A percentile compares a stretch with the other conserved stretches of the same genome.
These are phyloP conservation scores for Schrenkiella parvula DNA, from an alignment of 345 rosid genomes.

Conservation along the genomic window DNA sequence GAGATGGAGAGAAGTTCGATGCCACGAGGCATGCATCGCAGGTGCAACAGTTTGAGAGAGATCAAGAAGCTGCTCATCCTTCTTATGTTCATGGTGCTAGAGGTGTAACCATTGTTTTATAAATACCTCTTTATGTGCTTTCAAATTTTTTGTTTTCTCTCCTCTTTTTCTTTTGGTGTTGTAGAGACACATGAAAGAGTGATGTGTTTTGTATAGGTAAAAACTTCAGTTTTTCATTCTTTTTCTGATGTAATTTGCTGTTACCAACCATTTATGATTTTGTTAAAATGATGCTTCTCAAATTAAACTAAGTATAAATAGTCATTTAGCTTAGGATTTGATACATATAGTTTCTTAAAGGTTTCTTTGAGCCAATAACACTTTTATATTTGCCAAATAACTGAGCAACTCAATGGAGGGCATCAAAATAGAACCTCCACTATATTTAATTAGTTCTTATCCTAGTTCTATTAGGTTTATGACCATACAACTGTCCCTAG, in stretches of 20 bases:
- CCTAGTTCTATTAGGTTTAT: too few relatives aligned
- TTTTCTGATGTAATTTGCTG: neutral
- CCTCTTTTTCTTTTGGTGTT: neutral
- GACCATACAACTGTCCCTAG: neutral
- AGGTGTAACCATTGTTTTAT: conserved; percentile 73
- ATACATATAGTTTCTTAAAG: neutral
- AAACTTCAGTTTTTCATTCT: neutral
- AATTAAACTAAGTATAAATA: neutral
- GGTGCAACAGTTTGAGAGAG: conserved; percentile 31
- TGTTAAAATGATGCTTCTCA: neutral
- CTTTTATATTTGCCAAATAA: neutral
- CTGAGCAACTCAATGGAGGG: neutral
- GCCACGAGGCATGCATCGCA: conserved; percentile 51
- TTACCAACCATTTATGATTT: conserved; percentile 10
- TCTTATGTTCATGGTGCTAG: conserved; percentile 56
- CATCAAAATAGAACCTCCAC: neutral
- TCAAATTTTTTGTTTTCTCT: neutral
- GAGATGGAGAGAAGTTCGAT: conserved; percentile 90
- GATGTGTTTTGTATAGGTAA: conserved; percentile 13
- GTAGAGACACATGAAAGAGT: neutral
- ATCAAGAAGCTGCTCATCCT: conserved; percentile 40
- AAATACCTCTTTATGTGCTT: neutral
- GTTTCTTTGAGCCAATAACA: neutral
- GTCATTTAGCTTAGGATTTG: neutral
- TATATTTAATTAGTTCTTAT: neutral